A percentile compares a stretch with the other conserved stretches of the same genome.
phyloP scores from a whole-genome alignment of 306 rosid species.

The Trichosanthes cucumerina region DNA sequence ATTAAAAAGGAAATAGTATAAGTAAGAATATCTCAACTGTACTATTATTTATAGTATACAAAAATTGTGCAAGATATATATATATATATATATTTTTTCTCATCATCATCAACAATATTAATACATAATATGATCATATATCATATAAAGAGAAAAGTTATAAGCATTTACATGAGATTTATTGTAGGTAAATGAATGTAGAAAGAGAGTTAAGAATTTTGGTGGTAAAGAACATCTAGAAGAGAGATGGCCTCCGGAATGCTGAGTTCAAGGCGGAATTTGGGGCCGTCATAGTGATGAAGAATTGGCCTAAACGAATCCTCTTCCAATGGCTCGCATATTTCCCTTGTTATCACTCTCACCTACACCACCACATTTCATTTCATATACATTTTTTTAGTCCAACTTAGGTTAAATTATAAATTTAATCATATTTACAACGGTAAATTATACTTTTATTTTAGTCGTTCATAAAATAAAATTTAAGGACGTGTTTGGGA shows the following conservation, averaged over 20 bases:
- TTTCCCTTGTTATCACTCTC: constrained; percentile 58
- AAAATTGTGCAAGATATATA: background rate
- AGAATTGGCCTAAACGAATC: constrained; percentile 95
- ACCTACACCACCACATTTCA: constrained; percentile 46
- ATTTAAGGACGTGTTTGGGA: no score
- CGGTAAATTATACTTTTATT: no score
- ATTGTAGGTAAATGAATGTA: background rate
- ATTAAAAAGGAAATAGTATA: background rate
- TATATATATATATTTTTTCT: background rate
- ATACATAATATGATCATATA: background rate
- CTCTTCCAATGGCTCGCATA: constrained; percentile 81
- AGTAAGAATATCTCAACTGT: no score
- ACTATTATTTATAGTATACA: background rate
- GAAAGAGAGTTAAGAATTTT: background rate
- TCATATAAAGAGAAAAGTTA: background rate
- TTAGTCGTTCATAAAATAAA: no score
- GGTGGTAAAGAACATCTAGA: background rate
- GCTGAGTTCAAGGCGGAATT: constrained; percentile 78
- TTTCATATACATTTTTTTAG: background rate
- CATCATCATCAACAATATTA: background rate
- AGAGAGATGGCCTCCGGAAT: constrained; percentile 45
- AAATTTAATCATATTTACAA: no score
- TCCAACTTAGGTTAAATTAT: no score
- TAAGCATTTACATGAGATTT: background rate
- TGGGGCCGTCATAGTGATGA: constrained; percentile 92